Conservation (phyloP, 2,329 filamentous ascomycete genomes). For the Fonsecaea pugnacius region DNA sequence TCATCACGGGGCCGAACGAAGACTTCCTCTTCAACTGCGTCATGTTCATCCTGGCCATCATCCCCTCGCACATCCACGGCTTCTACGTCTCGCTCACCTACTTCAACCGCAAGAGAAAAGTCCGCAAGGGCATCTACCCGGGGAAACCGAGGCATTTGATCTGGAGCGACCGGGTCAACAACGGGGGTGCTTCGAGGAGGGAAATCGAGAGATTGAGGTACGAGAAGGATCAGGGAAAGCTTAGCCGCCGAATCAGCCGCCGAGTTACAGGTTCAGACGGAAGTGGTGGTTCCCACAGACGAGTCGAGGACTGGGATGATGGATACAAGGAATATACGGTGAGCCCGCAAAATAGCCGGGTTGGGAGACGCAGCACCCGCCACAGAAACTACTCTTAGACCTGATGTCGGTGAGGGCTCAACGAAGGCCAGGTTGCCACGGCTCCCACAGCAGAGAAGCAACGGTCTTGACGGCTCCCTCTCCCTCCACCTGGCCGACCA, state of each 20-base stretch:
- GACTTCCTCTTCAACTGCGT: constrained; percentile 47
- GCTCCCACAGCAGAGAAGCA: background rate
- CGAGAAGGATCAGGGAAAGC: constrained; percentile 28
- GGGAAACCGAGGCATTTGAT: constrained; percentile 44
- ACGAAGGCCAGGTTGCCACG: background rate
- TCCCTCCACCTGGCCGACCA: background rate
- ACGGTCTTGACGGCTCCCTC: background rate
- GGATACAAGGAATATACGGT: constrained; percentile 25
- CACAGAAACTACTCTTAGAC: background rate
- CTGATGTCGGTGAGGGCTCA: background rate
- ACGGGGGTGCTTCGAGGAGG: constrained; percentile 43
- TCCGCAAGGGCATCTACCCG: constrained; percentile 45
- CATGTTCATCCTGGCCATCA: constrained; percentile 48
- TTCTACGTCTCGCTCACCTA: constrained; percentile 49
- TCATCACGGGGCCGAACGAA: constrained; percentile 44
- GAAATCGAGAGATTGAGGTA: constrained; percentile 41
- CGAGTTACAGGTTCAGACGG: background rate
- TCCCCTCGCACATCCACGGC: constrained; percentile 48
- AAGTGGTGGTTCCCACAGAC: constrained; percentile 3
- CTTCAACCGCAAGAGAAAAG: constrained; percentile 46
- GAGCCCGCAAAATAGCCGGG: constrained; percentile 10
- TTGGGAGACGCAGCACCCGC: background rate
- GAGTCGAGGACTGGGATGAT: constrained; percentile 26
- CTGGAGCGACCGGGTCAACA: constrained; percentile 44
- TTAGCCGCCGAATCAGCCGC: constrained; percentile 22